These are phyloP conservation scores for Rosa persica DNA, from an alignment of 306 rosid species.

Conservation along the genomic window DNA sequence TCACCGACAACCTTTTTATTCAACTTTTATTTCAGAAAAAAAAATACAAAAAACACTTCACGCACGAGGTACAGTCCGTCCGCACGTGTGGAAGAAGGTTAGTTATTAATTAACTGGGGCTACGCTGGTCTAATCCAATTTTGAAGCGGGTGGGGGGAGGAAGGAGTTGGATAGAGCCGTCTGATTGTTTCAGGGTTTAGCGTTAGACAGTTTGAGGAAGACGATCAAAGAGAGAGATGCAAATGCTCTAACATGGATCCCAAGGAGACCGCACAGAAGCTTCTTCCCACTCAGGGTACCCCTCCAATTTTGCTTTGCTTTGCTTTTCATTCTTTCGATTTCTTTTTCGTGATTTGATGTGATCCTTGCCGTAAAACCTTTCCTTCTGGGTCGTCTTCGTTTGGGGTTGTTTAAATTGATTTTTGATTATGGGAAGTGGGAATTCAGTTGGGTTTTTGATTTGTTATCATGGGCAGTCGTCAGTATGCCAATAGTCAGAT, in stretches of 20 bases:
- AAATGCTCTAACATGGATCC: conserved; percentile 97
- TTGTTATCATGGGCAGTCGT: conserved; percentile 12
- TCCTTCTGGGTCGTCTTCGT: conserved; percentile 36
- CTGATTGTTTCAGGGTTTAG: not conserved
- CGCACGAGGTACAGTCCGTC: too few species aligned
- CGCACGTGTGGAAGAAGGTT: too few species aligned
- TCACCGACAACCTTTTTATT: too few species aligned
- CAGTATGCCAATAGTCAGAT: not conserved
- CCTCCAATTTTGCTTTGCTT: not conserved
- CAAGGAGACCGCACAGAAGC: conserved; percentile 85
- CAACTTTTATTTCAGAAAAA: too few species aligned
- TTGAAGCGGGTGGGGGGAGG: too few species aligned
- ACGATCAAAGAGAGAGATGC: conserved; percentile 79
- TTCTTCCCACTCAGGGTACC: conserved; percentile 71
- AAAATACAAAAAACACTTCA: too few species aligned
- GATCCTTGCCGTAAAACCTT: conserved; percentile 42
- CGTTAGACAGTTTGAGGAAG: conserved; percentile 44
- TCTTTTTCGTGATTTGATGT: conserved; percentile 20
- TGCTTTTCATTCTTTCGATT: conserved; percentile 34
- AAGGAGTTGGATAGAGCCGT: not conserved
- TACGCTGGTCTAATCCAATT: too few species aligned
- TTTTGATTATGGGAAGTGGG: conserved; percentile 27
- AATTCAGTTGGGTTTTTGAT: conserved; percentile 33
- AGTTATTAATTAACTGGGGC: too few species aligned
- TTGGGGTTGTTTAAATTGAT: conserved; percentile 19